Evolutionary conservation across 78 protist genomes (phyloP).

Genomic region (Neovahlkampfia damariscottae): DNA sequence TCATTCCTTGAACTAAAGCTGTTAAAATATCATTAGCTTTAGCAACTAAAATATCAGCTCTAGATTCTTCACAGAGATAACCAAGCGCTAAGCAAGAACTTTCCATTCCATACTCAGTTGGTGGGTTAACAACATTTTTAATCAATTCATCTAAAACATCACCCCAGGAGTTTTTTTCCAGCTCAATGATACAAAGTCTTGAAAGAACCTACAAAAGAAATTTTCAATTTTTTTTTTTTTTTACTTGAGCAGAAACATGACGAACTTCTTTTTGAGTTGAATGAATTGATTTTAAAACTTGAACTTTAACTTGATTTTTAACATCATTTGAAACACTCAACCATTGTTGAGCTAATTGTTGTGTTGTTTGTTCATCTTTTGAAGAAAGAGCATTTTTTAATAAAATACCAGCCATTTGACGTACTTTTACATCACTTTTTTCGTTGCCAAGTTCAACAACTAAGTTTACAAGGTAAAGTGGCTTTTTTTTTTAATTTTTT

Average conservation of each 20-base stretch:
- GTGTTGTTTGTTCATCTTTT: background rate
- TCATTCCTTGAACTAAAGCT: constrained; percentile 29
- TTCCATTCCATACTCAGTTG: constrained; percentile 17
- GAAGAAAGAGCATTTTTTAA: constrained; percentile 19
- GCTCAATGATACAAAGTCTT: constrained; percentile 60
- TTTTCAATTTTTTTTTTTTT: no score
- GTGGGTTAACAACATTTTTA: background rate
- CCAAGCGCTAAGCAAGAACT: constrained; percentile 66
- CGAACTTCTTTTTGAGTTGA: constrained; percentile 5
- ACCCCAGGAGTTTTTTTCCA: constrained; percentile 66
- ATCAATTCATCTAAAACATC: constrained; percentile 44
- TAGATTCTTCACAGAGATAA: constrained; percentile 63
- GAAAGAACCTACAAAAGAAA: no score
- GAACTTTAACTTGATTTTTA: background rate
- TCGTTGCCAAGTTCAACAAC: constrained; percentile 17
- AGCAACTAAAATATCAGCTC: constrained; percentile 13
- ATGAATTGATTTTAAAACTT: constrained; percentile 3
- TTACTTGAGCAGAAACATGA: constrained; percentile 30
- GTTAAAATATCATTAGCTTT: constrained; percentile 22
- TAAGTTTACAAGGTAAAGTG: background rate
- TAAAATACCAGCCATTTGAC: constrained; percentile 23
- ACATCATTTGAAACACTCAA: background rate
- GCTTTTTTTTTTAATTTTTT: no score
- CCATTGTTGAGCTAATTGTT: constrained; percentile 12
- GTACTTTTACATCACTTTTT: constrained; percentile 7